These are phyloP conservation scores for Blastomyces emzantsi DNA, from an alignment of 2,329 filamentous ascomycete genomes.

Conservation along the genomic window DNA sequence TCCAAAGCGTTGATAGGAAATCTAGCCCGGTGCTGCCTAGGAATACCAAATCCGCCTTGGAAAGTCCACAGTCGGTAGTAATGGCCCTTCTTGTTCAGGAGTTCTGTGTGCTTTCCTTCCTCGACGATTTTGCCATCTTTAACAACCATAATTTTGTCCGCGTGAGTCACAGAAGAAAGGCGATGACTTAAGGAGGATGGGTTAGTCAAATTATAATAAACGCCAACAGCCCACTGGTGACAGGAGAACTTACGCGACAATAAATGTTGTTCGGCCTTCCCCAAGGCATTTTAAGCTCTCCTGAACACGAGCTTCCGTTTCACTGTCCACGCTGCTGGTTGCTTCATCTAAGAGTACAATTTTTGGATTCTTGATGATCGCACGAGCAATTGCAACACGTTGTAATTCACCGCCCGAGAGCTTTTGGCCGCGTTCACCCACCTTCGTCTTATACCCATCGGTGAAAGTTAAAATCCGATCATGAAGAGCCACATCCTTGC, in stretches of 20 bases:
- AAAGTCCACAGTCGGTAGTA: slow-evolving; percentile 59
- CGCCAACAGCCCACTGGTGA: slow-evolving; percentile 26
- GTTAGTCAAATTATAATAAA: slow-evolving; percentile 14
- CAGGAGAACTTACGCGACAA: slow-evolving; percentile 40
- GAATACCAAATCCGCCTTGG: slow-evolving; percentile 35
- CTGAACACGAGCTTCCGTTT: slow-evolving; percentile 41
- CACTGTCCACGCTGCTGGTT: slow-evolving; percentile 42
- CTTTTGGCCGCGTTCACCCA: slow-evolving; percentile 43
- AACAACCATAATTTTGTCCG: slow-evolving; percentile 58
- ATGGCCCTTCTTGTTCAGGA: slow-evolving; percentile 51
- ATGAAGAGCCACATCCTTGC: slow-evolving; percentile 54
- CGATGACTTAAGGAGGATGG: slow-evolving; percentile 43
- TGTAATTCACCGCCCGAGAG: slow-evolving; percentile 47
- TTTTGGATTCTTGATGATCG: slow-evolving; percentile 36
- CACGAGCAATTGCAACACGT: slow-evolving; percentile 41
- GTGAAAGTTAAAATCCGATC: slow-evolving; percentile 54
- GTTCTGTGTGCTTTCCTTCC: slow-evolving; percentile 51
- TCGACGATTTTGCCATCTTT: slow-evolving; percentile 55
- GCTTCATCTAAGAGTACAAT: slow-evolving; percentile 45
- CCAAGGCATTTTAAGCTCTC: slow-evolving; percentile 40
- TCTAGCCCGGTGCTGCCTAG: neutral
- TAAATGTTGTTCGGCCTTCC: slow-evolving; percentile 43
- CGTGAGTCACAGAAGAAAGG: slow-evolving; percentile 59
- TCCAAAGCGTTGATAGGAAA: slow-evolving; percentile 2
- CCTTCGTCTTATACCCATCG: slow-evolving; percentile 41